Percentiles rank a stretch among this genome's conserved stretches.
Conservation (phyloP, 139 green algal genomes). For the Picochlorum sp. region DNA sequence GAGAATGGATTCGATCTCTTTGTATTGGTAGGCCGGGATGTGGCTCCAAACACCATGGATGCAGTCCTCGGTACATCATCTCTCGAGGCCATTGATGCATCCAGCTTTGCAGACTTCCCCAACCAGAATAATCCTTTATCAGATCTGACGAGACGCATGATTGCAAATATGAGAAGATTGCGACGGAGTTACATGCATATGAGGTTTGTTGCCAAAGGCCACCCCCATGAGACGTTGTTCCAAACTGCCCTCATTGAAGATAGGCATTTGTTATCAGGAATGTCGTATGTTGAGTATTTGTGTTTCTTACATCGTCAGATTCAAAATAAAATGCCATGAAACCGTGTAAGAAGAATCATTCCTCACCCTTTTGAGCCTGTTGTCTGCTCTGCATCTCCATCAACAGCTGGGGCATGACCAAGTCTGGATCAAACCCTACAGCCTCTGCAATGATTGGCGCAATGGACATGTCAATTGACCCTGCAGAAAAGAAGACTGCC, state of each 20-base stretch:
- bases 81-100: conserved; percentile 15
- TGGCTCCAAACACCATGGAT: conserved; percentile 19
- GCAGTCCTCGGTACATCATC: conserved; percentile 55
- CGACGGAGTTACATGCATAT: conserved; percentile 60
- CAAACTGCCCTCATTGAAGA: conserved; percentile 72
- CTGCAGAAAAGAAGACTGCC: conserved; percentile 22
- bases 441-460: conserved; percentile 27
- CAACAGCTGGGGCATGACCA: conserved; percentile 25
- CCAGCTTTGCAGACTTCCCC: neutral
- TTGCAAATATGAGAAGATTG: conserved; percentile 50
- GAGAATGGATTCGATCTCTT: conserved; percentile 65
- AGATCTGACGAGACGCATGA: conserved; percentile 11
- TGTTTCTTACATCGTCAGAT: conserved; percentile 79
- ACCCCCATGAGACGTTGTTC: conserved; percentile 53
- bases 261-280: conserved; percentile 38
- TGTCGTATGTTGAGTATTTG: conserved; percentile 82
- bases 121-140: conserved; percentile 4
- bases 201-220: conserved; percentile 40
- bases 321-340: conserved; percentile 62
- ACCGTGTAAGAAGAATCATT: neutral
- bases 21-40: conserved; percentile 30
- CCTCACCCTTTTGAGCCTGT: neutral
- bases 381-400: neutral
- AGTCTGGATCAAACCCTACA: conserved; percentile 34
- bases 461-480: conserved; percentile 13